Percentiles rank a stretch among this genome's conserved stretches.
Evolutionary conservation across 495 filamentous ascomycete genomes (phyloP).

Genomic region (Jackrogersella minutella): DNA sequence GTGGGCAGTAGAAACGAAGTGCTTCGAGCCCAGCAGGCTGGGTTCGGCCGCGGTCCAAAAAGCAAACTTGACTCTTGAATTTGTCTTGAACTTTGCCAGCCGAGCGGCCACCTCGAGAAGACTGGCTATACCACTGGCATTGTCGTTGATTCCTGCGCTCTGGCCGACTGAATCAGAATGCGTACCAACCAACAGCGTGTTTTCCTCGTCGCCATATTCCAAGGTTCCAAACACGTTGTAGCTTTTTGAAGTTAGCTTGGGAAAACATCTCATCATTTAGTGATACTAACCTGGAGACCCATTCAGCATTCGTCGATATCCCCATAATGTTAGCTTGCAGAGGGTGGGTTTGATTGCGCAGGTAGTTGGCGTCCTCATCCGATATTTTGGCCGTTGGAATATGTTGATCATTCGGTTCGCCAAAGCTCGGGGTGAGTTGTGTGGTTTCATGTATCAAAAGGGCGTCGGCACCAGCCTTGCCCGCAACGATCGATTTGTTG

Average conservation of each 20-base stretch:
- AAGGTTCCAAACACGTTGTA: slow-evolving; percentile 69
- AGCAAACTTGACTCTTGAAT: slow-evolving; percentile 66
- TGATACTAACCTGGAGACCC: slow-evolving; percentile 32
- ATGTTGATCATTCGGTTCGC: slow-evolving; percentile 54
- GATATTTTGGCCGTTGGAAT: slow-evolving; percentile 49
- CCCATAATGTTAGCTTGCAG: slow-evolving; percentile 33
- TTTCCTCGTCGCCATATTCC: slow-evolving; percentile 64
- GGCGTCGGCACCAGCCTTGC: slow-evolving; percentile 58
- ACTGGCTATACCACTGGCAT: slow-evolving; percentile 65
- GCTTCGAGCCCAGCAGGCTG: slow-evolving; percentile 62
- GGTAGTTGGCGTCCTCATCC: not conserved
- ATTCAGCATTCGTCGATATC: slow-evolving; percentile 1
- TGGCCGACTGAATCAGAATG: slow-evolving; percentile 68
- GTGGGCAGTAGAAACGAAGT: slow-evolving; percentile 58
- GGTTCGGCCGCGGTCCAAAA: slow-evolving; percentile 68
- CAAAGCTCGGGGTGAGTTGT: slow-evolving; percentile 49
- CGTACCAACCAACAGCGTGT: slow-evolving; percentile 62
- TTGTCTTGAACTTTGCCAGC: slow-evolving; percentile 60
- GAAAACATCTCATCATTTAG: slow-evolving; percentile 49
- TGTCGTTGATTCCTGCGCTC: slow-evolving; percentile 68
- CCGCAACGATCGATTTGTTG: slow-evolving; percentile 61
- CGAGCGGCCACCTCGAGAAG: slow-evolving; percentile 65
- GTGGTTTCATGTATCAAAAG: slow-evolving; percentile 65
- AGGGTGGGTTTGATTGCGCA: slow-evolving; percentile 48
- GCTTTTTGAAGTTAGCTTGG: slow-evolving; percentile 54